Percentiles rank a stretch among this genome's conserved stretches.
Conservation (phyloP, 2,329 filamentous ascomycete species). For the Fusarium praegraminearum region DNA sequence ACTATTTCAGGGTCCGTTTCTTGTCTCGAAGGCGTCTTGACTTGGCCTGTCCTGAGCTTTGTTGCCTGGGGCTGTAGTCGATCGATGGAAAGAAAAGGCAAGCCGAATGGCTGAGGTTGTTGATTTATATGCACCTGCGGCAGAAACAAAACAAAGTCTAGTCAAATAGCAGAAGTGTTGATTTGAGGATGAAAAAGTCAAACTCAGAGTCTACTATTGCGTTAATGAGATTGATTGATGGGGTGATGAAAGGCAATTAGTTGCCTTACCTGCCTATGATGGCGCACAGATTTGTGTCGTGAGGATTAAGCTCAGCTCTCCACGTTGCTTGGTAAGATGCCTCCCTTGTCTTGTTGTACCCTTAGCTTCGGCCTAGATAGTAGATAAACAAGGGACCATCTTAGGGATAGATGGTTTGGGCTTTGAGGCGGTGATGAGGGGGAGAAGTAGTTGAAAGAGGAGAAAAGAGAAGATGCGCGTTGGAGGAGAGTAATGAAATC, state of each 20-base stretch:
- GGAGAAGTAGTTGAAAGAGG: not conserved
- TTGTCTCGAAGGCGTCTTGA: conserved; percentile 34
- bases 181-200: conserved; percentile 25
- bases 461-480: not conserved
- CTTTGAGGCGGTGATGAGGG: not conserved
- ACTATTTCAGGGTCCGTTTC: conserved; percentile 33
- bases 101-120: conserved; percentile 23
- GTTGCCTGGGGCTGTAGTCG: conserved; percentile 36
- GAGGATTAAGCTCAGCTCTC: conserved; percentile 23
- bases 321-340: conserved; percentile 19
- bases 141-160: conserved; percentile 3
- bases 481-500: conserved; percentile 9
- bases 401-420: not conserved
- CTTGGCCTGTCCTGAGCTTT: conserved; percentile 16
- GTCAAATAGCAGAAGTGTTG: conserved; percentile 15
- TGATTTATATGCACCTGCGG: conserved; percentile 17
- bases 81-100: conserved; percentile 9
- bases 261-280: conserved; percentile 12
- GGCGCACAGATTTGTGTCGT: conserved; percentile 28
- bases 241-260: not conserved
- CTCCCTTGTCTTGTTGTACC: not conserved
- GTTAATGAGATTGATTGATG: conserved; percentile 20
- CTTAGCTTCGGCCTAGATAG: not conserved
- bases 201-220: conserved; percentile 21
- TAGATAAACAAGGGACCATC: not conserved